These are phyloP conservation scores for Annona squamosa DNA, from an alignment of 164 flowering plant genomes.

Conservation along the genomic window DNA sequence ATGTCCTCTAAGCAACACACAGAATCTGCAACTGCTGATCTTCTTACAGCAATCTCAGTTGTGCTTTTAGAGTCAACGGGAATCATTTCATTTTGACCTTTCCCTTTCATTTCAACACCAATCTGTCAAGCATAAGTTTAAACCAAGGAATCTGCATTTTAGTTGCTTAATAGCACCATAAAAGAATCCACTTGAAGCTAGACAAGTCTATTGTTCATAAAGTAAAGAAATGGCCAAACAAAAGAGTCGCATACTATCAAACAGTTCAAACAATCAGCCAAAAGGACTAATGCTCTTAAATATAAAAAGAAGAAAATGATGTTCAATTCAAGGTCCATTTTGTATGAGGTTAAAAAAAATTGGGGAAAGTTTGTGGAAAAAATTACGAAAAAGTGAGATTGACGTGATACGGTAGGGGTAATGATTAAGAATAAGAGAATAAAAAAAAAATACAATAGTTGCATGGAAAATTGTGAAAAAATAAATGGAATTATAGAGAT, in stretches of 20 bases:
- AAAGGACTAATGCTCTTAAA: too few species aligned
- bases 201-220: neutral
- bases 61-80: slow-evolving; percentile 10
- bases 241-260: neutral
- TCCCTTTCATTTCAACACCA: slow-evolving; percentile 13
- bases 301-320: neutral
- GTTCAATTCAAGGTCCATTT: too few species aligned
- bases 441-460: too few species aligned
- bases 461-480: too few species aligned
- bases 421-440: too few species aligned
- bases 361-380: too few species aligned
- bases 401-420: too few species aligned
- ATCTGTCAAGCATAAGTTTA: slow-evolving; percentile 27
- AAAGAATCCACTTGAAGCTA: neutral
- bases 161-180: slow-evolving; percentile 3
- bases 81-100: slow-evolving; percentile 4
- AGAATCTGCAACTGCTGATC: slow-evolving; percentile 17
- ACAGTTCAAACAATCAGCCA: neutral
- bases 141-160: slow-evolving; percentile 2
- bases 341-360: too few species aligned
- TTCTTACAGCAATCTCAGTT: slow-evolving; percentile 16
- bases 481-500: too few species aligned
- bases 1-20: slow-evolving; percentile 22
- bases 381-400: too few species aligned
- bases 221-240: neutral